These are phyloP conservation scores for Piloderma croceum DNA, from an alignment of 768 basidiomycete genomes.

Conservation along the genomic window DNA sequence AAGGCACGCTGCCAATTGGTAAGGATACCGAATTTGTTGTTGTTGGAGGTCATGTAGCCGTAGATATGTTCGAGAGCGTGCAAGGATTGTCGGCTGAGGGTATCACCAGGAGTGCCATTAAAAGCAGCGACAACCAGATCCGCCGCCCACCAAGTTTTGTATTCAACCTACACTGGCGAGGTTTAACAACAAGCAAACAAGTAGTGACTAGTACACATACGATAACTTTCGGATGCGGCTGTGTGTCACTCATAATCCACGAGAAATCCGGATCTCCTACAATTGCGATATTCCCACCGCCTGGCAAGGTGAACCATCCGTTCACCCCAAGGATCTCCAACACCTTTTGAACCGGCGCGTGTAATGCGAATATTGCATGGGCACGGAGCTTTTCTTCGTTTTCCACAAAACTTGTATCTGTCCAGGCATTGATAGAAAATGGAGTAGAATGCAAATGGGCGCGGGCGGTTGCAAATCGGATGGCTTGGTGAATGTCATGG, in stretches of 20 bases:
- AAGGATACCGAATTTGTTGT: too few relatives aligned
- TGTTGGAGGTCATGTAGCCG: constrained; percentile 16
- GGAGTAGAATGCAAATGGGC: constrained; percentile 9
- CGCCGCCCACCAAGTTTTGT: too few relatives aligned
- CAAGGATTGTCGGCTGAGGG: constrained; percentile 6
- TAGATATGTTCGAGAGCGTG: constrained; percentile 13
- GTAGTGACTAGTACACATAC: constrained; percentile 5
- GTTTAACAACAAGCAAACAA: constrained; percentile 4
- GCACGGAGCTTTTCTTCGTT: constrained; percentile 2
- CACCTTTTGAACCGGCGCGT: constrained; percentile 6
- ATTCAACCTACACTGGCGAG: constrained; percentile 8
- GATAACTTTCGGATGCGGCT: constrained; percentile 10
- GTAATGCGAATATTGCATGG: constrained; percentile 8
- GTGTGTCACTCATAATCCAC: constrained; percentile 7
- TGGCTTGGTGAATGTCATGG: constrained; percentile 6
- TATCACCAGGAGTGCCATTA: constrained; percentile 5
- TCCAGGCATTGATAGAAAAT: too few relatives aligned
- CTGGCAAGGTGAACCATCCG: constrained; percentile 8
- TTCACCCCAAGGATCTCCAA: constrained; percentile 11
- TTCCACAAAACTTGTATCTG: too few relatives aligned
- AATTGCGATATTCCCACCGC: too few relatives aligned
- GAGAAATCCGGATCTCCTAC: too few relatives aligned
- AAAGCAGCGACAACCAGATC: constrained; percentile 8
- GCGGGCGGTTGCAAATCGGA: constrained; percentile 9
- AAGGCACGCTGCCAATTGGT: too few relatives aligned